Conservation (phyloP, 139 green algal species). For the Ettlia oleoabundans region DNA sequence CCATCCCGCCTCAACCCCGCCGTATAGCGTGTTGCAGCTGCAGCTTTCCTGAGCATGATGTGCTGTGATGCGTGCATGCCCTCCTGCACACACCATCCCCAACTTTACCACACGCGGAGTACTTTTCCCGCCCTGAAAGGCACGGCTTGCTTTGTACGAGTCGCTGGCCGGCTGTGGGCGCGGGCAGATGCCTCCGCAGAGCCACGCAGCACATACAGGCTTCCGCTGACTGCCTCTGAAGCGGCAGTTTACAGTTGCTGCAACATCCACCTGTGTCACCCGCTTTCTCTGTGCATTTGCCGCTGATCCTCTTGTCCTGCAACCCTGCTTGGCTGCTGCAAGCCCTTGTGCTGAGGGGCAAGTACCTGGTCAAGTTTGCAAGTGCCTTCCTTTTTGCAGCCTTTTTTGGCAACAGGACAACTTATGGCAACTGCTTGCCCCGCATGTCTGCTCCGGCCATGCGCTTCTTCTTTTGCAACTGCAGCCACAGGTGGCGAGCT, state of each 20-base stretch:
- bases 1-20: too few species aligned
- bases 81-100: background rate
- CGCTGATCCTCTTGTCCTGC: background rate
- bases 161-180: constrained; percentile 11
- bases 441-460: background rate
- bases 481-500: constrained; percentile 55
- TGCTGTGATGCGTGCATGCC: too few species aligned
- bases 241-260: constrained; percentile 25
- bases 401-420: background rate
- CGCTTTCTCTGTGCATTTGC: too few species aligned
- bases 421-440: background rate
- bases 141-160: background rate
- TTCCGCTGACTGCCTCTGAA: constrained; percentile 3
- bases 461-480: background rate
- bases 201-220: constrained; percentile 36
- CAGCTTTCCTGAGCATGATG: too few species aligned
- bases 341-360: too few species aligned
- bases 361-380: background rate
- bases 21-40: too few species aligned
- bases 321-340: background rate
- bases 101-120: constrained; percentile 3
- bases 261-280: background rate
- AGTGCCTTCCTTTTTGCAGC: background rate
- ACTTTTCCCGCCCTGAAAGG: constrained; percentile 43
- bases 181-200: constrained; percentile 52